phyloP scores from a whole-genome alignment of 164 flowering plant genomes.

The Kalanchoe fedtschenkoi region DNA sequence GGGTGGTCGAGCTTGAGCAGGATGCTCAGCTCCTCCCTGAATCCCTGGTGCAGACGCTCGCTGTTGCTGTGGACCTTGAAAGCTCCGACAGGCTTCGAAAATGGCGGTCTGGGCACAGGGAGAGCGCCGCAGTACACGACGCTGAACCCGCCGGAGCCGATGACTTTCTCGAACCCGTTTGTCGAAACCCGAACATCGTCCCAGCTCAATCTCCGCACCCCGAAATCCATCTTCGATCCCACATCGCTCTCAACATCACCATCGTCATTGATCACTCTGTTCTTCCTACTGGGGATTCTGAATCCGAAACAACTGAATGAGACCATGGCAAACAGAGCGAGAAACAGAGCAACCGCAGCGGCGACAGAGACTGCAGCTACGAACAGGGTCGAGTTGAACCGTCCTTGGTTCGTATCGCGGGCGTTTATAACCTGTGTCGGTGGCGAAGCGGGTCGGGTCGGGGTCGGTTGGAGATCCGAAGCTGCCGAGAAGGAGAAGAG shows the following conservation, averaged over 20 bases:
- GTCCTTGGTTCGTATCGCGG: neutral
- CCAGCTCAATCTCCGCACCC: conserved; percentile 37
- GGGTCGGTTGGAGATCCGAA: too few species aligned
- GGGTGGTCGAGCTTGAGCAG: conserved; percentile 33
- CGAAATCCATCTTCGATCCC: neutral
- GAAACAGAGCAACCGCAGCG: neutral
- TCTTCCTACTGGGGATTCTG: neutral
- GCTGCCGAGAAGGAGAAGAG: neutral
- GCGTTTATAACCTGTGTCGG: neutral
- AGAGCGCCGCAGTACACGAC: conserved; percentile 46
- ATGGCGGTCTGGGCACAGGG: neutral
- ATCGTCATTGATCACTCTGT: neutral
- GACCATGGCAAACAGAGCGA: neutral
- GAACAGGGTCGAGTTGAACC: neutral
- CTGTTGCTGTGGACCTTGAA: conserved; percentile 41
- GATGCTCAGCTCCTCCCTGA: conserved; percentile 52
- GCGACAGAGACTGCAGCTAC: neutral
- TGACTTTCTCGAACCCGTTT: conserved; percentile 27
- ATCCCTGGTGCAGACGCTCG: conserved; percentile 42
- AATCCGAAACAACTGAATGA: neutral
- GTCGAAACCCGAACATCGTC: conserved; percentile 35
- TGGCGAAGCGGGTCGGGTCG: neutral
- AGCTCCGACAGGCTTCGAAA: conserved; percentile 28
- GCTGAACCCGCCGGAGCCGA: conserved; percentile 75
- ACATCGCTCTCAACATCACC: neutral